Percentiles rank a stretch among this genome's conserved stretches.
These are phyloP conservation scores for Patellaria atrata DNA, from an alignment of 495 filamentous ascomycete genomes.

Conservation along the genomic window DNA sequence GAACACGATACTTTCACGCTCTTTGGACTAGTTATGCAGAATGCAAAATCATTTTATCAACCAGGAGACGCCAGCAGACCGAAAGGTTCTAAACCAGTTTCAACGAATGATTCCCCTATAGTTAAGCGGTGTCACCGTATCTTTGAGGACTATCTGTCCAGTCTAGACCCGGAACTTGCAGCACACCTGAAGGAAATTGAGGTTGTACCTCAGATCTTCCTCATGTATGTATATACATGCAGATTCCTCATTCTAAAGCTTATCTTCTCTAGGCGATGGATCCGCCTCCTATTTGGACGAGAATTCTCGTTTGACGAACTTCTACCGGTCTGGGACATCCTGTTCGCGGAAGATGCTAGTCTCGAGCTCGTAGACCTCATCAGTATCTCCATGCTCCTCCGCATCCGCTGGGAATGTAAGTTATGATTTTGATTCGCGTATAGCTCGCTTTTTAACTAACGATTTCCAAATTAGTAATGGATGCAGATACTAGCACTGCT, in stretches of 20 bases:
- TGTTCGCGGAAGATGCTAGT: slow-evolving; percentile 81
- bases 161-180: slow-evolving; percentile 68
- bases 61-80: slow-evolving; percentile 30
- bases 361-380: slow-evolving; percentile 73
- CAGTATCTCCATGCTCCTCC: slow-evolving; percentile 84
- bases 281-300: slow-evolving; percentile 80
- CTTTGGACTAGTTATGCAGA: slow-evolving; percentile 76
- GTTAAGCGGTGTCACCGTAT: slow-evolving; percentile 74
- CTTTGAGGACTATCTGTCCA: slow-evolving; percentile 62
- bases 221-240: slow-evolving; percentile 52
- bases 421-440: slow-evolving; percentile 5
- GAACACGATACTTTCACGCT: slow-evolving; percentile 87
- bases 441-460: neutral
- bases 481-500: slow-evolving; percentile 72
- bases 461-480: slow-evolving; percentile 43
- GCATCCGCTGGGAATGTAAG: slow-evolving; percentile 83
- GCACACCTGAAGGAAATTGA: slow-evolving; percentile 71
- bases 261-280: slow-evolving; percentile 59
- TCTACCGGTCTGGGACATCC: slow-evolving; percentile 72
- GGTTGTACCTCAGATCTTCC: slow-evolving; percentile 88
- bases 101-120: slow-evolving; percentile 55
- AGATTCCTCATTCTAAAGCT: neutral
- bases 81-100: slow-evolving; percentile 24
- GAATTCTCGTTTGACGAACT: slow-evolving; percentile 84
- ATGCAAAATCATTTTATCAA: slow-evolving; percentile 78